Conservation (phyloP, 139 green algal genomes). For the Micromonas pusilla region DNA sequence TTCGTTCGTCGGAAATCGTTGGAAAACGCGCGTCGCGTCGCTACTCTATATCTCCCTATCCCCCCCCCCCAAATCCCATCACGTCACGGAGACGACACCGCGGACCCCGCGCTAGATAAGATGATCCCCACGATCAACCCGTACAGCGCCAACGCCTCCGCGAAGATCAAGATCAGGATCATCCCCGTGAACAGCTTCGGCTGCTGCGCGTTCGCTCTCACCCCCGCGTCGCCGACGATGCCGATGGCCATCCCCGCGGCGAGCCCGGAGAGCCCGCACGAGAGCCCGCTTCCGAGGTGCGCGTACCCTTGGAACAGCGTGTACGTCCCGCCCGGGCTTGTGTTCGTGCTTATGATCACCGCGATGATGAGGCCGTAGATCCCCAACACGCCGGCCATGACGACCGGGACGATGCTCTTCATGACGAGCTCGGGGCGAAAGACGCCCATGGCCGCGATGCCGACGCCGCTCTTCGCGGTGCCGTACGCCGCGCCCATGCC, state of each 20-base stretch:
- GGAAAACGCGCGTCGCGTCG: too few relatives aligned
- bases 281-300: constrained; percentile 85
- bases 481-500: constrained; percentile 95
- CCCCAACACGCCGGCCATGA: constrained; percentile 98
- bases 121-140: constrained; percentile 98
- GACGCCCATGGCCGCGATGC: constrained; percentile 98
- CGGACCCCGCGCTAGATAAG: constrained; percentile 45
- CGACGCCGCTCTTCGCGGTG: constrained; percentile 95
- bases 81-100: background rate
- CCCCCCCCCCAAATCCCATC: too few relatives aligned
- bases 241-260: constrained; percentile 97
- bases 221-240: constrained; percentile 96
- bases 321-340: constrained; percentile 64
- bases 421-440: constrained; percentile 99
- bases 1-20: too few relatives aligned
- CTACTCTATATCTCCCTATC: too few relatives aligned
- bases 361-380: constrained; percentile 99
- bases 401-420: constrained; percentile 98
- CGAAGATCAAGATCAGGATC: constrained; percentile 99
- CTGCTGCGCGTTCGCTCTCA: constrained; percentile 98
- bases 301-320: constrained; percentile 97
- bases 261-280: constrained; percentile 89
- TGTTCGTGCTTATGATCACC: constrained; percentile 79
- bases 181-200: constrained; percentile 99
- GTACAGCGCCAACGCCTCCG: constrained; percentile 96